These are phyloP conservation scores for Pilaira anomala DNA, from an alignment of 192 early-diverging fungal genomes.

Conservation along the genomic window DNA sequence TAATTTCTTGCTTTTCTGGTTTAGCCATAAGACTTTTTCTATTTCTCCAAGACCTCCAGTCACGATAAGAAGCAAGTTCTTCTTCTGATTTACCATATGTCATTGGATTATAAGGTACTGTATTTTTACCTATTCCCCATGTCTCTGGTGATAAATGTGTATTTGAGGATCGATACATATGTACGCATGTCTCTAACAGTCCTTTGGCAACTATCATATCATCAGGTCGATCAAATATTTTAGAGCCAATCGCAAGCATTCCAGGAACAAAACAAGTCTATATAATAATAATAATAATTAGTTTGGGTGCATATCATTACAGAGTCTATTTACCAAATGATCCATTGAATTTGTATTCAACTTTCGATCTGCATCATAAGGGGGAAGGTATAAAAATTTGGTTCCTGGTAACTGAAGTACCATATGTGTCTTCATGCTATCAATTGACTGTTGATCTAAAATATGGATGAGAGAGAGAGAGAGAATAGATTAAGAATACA, in stretches of 20 bases:
- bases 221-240: constrained; percentile 40
- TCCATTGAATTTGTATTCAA: constrained; percentile 10
- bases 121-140: constrained; percentile 15
- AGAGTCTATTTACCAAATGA: constrained; percentile 25
- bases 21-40: not conserved
- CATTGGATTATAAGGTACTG: constrained; percentile 1
- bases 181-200: constrained; percentile 41
- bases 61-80: not conserved
- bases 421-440: constrained; percentile 29
- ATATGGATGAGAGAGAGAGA: not conserved
- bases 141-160: constrained; percentile 48
- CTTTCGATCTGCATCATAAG: constrained; percentile 8
- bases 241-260: constrained; percentile 47
- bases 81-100: constrained; percentile 8
- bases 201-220: constrained; percentile 41
- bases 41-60: not conserved
- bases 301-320: not conserved
- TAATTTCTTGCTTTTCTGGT: not conserved
- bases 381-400: constrained; percentile 11
- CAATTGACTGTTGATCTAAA: constrained; percentile 26
- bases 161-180: constrained; percentile 32
- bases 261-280: constrained; percentile 52
- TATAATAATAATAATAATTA: not conserved
- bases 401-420: constrained; percentile 11
- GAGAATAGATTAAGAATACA: too few species aligned